Base-by-base conservation (phyloP, 1,139 yeast genomes). In the Yamadazyma aaseri region DNA sequence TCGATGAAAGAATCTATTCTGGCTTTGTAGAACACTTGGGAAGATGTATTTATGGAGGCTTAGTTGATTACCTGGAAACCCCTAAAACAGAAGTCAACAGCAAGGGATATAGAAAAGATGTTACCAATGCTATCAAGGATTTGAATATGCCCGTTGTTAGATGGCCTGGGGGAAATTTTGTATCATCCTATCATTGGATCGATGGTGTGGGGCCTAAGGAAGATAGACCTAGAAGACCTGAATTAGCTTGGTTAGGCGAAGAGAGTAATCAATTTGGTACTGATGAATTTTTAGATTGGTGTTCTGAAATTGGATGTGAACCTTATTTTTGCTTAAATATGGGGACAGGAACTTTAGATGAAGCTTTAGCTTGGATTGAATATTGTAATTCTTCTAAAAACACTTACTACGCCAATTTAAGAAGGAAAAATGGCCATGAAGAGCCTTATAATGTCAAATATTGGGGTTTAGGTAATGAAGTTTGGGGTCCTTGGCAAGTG, bases 401-500 rank as follows among this genome's bases (percentile, higher is more conserved):
- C 38, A 58, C 64, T 5, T 55, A 56, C 32, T 58, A 45, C 35
- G 49, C 49, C 24, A 45, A 45, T 20, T 36, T 45, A 23, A 55
- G 64, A 34, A 45, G 64, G 26, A 46, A 51, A 30, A 51, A 58
- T 32, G 64, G 64, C 6, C 61, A 53, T 36, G 51, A 49, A 13
- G 52, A 56, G 36, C 64, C 64, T 6, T 59, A 55, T 31, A 52
- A 53, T 28, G 62, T 58, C 30, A 58, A 58, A 41, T 58, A 59
- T 38, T 59, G 64, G 64, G 58, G 60, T 6, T 46, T 58, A 14
- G 64, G 64, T 6, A 58, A 58, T 38, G 64, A 58, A 41, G 58
- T 59, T 22, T 59, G 61, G 61, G 64, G 64, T 8, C 51, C 48
- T 8, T 58, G 64, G 63, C 64, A 59, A 41, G 62, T 58, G 16